These are phyloP conservation scores for Remersonia thermophila DNA, from an alignment of 2,329 filamentous ascomycete genomes.

Conservation along the genomic window DNA sequence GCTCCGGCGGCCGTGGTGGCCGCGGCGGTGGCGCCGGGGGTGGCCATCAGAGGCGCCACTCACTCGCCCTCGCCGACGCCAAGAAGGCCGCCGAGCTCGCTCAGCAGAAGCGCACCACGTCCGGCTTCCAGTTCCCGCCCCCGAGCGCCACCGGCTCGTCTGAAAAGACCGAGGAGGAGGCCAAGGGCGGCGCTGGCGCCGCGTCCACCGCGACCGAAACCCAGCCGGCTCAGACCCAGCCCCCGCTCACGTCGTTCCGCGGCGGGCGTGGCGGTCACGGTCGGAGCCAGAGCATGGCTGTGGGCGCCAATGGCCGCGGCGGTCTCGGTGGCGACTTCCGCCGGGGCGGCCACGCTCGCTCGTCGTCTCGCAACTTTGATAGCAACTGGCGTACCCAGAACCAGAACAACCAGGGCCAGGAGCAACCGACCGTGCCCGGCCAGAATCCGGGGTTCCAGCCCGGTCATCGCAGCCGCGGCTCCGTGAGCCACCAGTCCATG, in stretches of 20 bases:
- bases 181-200: constrained; percentile 23
- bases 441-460: constrained; percentile 73
- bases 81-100: constrained; percentile 96
- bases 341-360: constrained; percentile 70
- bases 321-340: constrained; percentile 53
- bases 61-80: constrained; percentile 83
- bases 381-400: constrained; percentile 88
- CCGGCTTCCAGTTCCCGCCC: constrained; percentile 86
- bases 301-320: constrained; percentile 54
- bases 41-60: constrained; percentile 89
- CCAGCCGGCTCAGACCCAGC: constrained; percentile 24
- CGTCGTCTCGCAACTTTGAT: constrained; percentile 86
- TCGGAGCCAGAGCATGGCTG: constrained; percentile 85
- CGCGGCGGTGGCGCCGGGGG: constrained; percentile 59
- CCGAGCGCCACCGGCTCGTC: constrained; percentile 51
- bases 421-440: constrained; percentile 33
- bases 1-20: constrained; percentile 55
- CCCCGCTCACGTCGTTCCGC: constrained; percentile 28
- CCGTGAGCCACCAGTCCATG: constrained; percentile 74
- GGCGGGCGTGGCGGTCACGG: constrained; percentile 49
- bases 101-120: constrained; percentile 90
- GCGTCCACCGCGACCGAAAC: constrained; percentile 16
- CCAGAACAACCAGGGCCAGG: constrained; percentile 52
- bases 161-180: constrained; percentile 45
- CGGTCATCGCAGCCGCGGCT: constrained; percentile 75